phyloP scores from a whole-genome alignment of 2,329 filamentous ascomycete species.

The Trichophyton mentagrophytes region DNA sequence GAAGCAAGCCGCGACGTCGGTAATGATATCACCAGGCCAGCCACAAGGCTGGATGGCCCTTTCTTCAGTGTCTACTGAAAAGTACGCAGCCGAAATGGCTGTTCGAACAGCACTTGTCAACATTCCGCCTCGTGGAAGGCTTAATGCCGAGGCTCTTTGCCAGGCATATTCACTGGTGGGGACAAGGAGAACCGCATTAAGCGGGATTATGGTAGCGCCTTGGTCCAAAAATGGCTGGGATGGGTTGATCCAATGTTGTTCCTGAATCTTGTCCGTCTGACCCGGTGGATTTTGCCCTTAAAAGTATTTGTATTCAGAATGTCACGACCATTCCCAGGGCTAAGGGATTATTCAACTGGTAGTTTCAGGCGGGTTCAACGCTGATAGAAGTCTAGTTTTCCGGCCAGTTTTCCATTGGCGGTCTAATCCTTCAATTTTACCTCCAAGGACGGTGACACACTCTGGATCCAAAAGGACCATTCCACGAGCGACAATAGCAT shows the following conservation, averaged over 20 bases:
- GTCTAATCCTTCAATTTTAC: conserved; percentile 72
- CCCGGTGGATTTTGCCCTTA: not conserved
- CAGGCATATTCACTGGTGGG: conserved; percentile 63
- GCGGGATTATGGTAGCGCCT: conserved; percentile 65
- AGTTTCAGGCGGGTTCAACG: conserved; percentile 30
- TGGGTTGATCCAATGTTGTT: conserved; percentile 24
- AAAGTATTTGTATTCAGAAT: not conserved
- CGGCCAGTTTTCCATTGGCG: conserved; percentile 61
- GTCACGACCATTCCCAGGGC: not conserved
- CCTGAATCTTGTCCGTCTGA: not conserved
- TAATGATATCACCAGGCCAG: conserved; percentile 69
- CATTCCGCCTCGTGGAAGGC: conserved; percentile 57
- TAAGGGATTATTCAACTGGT: not conserved
- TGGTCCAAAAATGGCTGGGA: conserved; percentile 60
- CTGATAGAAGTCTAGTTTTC: conserved; percentile 54
- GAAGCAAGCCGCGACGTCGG: conserved; percentile 57
- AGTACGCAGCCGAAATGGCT: conserved; percentile 59
- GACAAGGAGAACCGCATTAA: conserved; percentile 59
- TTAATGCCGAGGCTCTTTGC: conserved; percentile 58
- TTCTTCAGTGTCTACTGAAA: conserved; percentile 44
- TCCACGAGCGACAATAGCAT: conserved; percentile 56
- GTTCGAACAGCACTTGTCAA: conserved; percentile 62
- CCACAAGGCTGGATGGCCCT: conserved; percentile 72
- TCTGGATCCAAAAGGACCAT: conserved; percentile 63
- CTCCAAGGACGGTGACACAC: conserved; percentile 62